Evolutionary conservation across 2,329 filamentous ascomycete species (phyloP).

Genomic region (Paraphoma chrysanthemicola): DNA sequence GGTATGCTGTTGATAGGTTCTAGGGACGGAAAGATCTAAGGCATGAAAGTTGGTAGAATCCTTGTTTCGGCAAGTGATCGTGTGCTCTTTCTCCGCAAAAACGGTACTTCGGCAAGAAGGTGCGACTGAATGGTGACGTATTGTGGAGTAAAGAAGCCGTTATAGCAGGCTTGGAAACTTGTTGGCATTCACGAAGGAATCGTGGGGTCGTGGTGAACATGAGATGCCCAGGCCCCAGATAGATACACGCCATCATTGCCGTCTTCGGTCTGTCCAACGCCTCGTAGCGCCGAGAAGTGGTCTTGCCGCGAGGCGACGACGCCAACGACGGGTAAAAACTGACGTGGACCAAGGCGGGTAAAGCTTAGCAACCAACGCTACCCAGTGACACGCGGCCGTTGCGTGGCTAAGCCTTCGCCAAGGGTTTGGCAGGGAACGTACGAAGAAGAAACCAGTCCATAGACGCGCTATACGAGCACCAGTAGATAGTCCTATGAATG

Average conservation of each 20-base stretch:
- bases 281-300: background rate
- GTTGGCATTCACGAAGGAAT: background rate
- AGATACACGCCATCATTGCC: background rate
- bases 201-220: background rate
- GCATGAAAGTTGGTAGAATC: background rate
- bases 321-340: background rate
- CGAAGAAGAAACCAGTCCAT: background rate
- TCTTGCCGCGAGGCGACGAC: background rate
- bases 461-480: background rate
- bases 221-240: background rate
- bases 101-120: background rate
- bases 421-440: background rate
- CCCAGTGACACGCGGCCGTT: slow-evolving; percentile 25
- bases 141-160: background rate
- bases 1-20: background rate
- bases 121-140: background rate
- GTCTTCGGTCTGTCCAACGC: background rate
- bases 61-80: slow-evolving; percentile 10
- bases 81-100: slow-evolving; percentile 4
- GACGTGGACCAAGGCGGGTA: background rate
- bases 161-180: background rate
- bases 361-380: slow-evolving; percentile 3
- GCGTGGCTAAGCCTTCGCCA: slow-evolving; percentile 21
- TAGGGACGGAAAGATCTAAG: background rate
- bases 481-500: background rate